phyloP scores from a whole-genome alignment of 2,329 filamentous ascomycete genomes.

The Aspergillus persii region DNA sequence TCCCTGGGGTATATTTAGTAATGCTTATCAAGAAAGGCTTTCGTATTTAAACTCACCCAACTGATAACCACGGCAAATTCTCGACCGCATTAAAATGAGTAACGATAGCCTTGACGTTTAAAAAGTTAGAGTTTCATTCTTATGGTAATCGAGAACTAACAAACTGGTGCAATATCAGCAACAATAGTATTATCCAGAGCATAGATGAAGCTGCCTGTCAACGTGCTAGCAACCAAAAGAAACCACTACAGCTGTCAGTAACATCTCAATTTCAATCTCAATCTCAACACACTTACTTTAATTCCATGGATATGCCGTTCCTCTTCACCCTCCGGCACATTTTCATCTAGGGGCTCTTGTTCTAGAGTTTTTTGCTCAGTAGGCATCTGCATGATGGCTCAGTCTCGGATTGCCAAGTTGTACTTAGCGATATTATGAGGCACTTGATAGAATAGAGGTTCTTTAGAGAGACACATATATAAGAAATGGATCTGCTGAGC shows the following conservation, averaged over 20 bases:
- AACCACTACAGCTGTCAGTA: neutral
- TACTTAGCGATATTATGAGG: neutral
- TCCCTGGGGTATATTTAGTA: constrained; percentile 9
- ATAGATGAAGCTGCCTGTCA: constrained; percentile 23
- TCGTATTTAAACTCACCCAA: neutral
- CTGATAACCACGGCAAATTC: neutral
- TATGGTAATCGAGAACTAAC: neutral
- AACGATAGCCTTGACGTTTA: neutral
- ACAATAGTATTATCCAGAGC: constrained; percentile 50
- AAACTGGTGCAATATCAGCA: constrained; percentile 45
- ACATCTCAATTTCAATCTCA: neutral
- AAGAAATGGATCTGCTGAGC: neutral
- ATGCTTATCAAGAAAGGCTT: neutral
- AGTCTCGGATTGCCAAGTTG: neutral
- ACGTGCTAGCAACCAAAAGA: neutral
- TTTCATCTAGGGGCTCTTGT: neutral
- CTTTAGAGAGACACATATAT: neutral
- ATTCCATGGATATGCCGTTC: neutral
- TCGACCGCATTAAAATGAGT: neutral
- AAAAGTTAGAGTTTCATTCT: neutral
- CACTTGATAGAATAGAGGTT: neutral
- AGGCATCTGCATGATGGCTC: neutral
- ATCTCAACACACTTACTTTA: neutral
- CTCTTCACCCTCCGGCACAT: neutral
- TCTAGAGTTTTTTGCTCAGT: neutral